Evolutionary conservation across 257 asterid genomes (phyloP).

Genomic region (Anisodus acutangulus): DNA sequence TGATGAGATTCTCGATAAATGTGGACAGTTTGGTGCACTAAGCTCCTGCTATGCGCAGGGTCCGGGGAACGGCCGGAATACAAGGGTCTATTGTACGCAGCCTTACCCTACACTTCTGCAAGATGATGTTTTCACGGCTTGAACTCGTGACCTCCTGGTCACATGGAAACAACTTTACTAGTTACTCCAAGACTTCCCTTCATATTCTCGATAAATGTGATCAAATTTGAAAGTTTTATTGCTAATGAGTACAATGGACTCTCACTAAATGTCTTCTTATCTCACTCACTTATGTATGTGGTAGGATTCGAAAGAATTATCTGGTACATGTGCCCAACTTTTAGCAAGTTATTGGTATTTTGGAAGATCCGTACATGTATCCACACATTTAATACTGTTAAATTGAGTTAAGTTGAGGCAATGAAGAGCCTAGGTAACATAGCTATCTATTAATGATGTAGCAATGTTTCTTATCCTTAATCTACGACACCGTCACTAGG

Average conservation of each 20-base stretch:
- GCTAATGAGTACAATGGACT: not conserved
- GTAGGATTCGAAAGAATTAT: not conserved
- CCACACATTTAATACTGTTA: not conserved
- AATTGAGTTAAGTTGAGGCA: slow-evolving; percentile 1
- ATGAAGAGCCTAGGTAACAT: slow-evolving; percentile 11
- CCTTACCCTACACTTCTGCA: too few species aligned
- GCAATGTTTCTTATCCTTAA: not conserved
- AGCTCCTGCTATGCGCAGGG: too few species aligned
- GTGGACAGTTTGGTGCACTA: too few species aligned
- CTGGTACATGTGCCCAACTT: not conserved
- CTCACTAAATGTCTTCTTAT: not conserved
- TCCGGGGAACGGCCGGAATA: too few species aligned
- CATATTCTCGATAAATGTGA: not conserved
- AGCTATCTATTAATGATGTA: not conserved
- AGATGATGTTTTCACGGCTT: too few species aligned
- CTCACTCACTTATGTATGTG: not conserved
- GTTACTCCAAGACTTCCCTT: too few species aligned
- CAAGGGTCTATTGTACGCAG: too few species aligned
- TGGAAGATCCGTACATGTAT: not conserved
- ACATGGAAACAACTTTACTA: too few species aligned
- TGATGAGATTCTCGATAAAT: not conserved
- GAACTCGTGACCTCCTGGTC: too few species aligned
- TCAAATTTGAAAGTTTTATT: not conserved
- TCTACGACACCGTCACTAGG: not conserved
- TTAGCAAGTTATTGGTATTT: not conserved